phyloP scores from a whole-genome alignment of 1,139 yeast genomes.

The Hyphopichia pseudoburtonii region DNA sequence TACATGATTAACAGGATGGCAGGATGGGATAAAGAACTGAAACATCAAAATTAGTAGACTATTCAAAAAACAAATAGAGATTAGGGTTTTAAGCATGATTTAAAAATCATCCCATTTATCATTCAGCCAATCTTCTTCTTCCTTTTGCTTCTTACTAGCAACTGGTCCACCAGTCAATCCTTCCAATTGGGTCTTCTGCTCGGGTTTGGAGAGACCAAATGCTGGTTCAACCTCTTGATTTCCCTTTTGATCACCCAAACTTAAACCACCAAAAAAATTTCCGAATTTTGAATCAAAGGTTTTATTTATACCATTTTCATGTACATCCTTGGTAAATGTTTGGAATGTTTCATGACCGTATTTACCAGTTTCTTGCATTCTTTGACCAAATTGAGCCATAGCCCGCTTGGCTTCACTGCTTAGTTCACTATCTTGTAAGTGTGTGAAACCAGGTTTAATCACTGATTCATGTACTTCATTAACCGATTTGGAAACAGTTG shows the following conservation, averaged over 20 bases:
- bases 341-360: slow-evolving; percentile 68
- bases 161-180: slow-evolving; percentile 47
- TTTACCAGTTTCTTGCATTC: slow-evolving; percentile 84
- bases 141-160: slow-evolving; percentile 12
- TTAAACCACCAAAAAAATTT: slow-evolving; percentile 52
- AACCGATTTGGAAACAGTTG: slow-evolving; percentile 78
- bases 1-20: too few species aligned
- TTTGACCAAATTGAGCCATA: slow-evolving; percentile 93
- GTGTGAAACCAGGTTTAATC: slow-evolving; percentile 83
- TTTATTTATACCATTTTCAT: slow-evolving; percentile 34
- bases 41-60: too few species aligned
- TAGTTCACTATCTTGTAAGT: slow-evolving; percentile 77
- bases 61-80: too few species aligned
- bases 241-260: slow-evolving; percentile 21
- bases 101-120: slow-evolving; percentile 50
- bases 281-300: slow-evolving; percentile 49
- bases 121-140: slow-evolving; percentile 21
- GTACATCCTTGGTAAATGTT: slow-evolving; percentile 53
- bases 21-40: too few species aligned
- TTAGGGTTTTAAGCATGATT: neutral
- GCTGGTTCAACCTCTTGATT: slow-evolving; percentile 55
- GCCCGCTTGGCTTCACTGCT: slow-evolving; percentile 84
- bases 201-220: slow-evolving; percentile 68
- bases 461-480: slow-evolving; percentile 84
- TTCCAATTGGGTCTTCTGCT: slow-evolving; percentile 54